phyloP scores from a whole-genome alignment of 2,329 filamentous ascomycete species.

The Neoarthrinium moseri region DNA sequence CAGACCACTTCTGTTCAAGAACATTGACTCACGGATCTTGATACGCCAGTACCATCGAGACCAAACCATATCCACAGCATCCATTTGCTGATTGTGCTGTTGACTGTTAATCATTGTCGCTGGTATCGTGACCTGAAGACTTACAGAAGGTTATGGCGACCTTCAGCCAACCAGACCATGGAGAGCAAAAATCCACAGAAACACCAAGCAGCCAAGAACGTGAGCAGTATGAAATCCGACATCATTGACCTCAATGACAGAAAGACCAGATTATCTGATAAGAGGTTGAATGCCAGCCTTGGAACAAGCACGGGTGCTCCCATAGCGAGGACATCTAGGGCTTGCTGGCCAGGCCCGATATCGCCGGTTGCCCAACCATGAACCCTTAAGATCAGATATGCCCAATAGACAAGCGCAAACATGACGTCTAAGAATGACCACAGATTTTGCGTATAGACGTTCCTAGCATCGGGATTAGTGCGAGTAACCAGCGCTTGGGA shows the following conservation, averaged over 20 bases:
- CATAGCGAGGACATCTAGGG: slow-evolving; percentile 76
- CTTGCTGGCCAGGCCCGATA: slow-evolving; percentile 57
- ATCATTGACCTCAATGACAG: slow-evolving; percentile 82
- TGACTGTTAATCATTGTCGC: slow-evolving; percentile 12
- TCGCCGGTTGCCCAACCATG: slow-evolving; percentile 57
- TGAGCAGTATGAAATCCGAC: slow-evolving; percentile 78
- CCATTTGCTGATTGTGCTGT: slow-evolving; percentile 76
- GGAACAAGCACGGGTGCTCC: slow-evolving; percentile 77
- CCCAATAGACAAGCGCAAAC: slow-evolving; percentile 69
- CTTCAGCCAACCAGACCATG: slow-evolving; percentile 74
- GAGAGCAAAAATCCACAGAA: slow-evolving; percentile 80
- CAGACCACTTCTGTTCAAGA: neutral
- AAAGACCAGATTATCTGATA: slow-evolving; percentile 83
- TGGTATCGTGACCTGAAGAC: slow-evolving; percentile 16
- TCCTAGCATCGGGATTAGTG: slow-evolving; percentile 42
- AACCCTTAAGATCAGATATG: slow-evolving; percentile 67
- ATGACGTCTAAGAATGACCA: slow-evolving; percentile 86
- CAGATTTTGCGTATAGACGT: slow-evolving; percentile 82
- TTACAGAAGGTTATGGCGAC: slow-evolving; percentile 56
- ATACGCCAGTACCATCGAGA: slow-evolving; percentile 69
- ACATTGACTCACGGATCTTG: slow-evolving; percentile 44
- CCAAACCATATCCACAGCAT: slow-evolving; percentile 95
- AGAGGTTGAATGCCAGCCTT: slow-evolving; percentile 76
- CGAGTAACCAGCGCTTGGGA: neutral
- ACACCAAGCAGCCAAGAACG: slow-evolving; percentile 75